Percentiles rank a stretch among this genome's conserved stretches.
Evolutionary conservation across 768 basidiomycete species (phyloP).

Genomic region (Tricholoma bakamatsutake): DNA sequence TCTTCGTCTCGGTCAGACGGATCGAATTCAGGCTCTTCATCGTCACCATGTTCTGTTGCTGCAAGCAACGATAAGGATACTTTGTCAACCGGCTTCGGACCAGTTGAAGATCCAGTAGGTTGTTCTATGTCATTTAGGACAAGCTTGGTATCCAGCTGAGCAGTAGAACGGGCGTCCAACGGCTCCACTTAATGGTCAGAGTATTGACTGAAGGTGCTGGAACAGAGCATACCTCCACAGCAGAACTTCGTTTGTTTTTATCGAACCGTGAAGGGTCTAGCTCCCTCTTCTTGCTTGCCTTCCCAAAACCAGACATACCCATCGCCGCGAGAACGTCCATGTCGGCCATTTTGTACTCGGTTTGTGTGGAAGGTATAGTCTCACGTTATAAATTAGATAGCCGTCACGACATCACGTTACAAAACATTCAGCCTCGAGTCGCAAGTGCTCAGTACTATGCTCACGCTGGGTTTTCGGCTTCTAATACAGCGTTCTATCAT

Average conservation of each 20-base stretch:
- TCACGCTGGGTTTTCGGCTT: neutral
- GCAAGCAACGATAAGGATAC: constrained; percentile 13
- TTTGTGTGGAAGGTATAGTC: neutral
- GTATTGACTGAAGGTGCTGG: neutral
- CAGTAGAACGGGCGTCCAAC: neutral
- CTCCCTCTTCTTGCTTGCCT: constrained; percentile 56
- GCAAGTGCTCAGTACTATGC: neutral
- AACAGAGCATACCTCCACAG: constrained; percentile 33
- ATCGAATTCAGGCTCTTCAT: constrained; percentile 52
- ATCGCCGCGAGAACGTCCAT: constrained; percentile 74
- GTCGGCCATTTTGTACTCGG: constrained; percentile 35
- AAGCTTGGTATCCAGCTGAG: constrained; percentile 3
- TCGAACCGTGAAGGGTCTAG: constrained; percentile 77
- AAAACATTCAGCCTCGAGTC: neutral
- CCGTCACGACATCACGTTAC: neutral
- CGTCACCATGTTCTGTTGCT: constrained; percentile 13
- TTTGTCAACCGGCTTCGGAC: constrained; percentile 6
- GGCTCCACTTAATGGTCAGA: neutral
- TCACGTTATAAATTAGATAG: neutral
- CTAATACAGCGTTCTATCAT: neutral
- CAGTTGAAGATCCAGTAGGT: constrained; percentile 4
- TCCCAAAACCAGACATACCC: constrained; percentile 84
- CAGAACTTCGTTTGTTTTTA: constrained; percentile 52
- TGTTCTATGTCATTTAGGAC: neutral
- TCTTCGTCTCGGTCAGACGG: constrained; percentile 42